Conservation (phyloP, 805 yeast species). For the Spathaspora sp. region DNA sequence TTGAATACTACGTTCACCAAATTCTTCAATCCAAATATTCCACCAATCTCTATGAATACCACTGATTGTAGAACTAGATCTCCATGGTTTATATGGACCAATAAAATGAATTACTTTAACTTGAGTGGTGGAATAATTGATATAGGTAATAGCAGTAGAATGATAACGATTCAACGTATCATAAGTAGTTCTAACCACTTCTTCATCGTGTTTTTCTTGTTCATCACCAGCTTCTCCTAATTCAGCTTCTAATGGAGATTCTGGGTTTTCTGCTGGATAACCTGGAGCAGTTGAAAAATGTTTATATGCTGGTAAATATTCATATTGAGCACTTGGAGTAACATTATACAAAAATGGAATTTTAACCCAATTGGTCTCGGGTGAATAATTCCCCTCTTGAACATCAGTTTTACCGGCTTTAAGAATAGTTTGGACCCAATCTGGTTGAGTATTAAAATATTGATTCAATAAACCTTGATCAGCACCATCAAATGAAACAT, state of each 20-base stretch:
- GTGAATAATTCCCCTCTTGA: background rate
- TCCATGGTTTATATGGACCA: conserved; percentile 63
- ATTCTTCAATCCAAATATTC: conserved; percentile 32
- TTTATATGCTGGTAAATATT: conserved; percentile 66
- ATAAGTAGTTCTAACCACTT: conserved; percentile 3
- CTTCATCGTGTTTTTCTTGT: conserved; percentile 1
- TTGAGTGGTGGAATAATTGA: conserved; percentile 14
- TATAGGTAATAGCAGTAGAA: conserved; percentile 16
- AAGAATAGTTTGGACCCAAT: conserved; percentile 27
- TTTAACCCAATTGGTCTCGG: conserved; percentile 52
- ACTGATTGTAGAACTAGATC: conserved; percentile 11
- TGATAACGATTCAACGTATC: conserved; percentile 14
- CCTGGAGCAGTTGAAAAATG: conserved; percentile 35
- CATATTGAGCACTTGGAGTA: conserved; percentile 61
- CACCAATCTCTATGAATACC: conserved; percentile 34
- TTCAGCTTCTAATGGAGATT: background rate
- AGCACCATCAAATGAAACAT: conserved; percentile 71
- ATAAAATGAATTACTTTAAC: conserved; percentile 64
- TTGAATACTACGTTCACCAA: conserved; percentile 20
- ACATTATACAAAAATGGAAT: conserved; percentile 84
- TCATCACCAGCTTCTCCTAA: conserved; percentile 1
- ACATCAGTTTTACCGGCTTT: conserved; percentile 1
- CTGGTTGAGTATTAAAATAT: conserved; percentile 49
- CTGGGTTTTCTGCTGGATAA: conserved; percentile 1
- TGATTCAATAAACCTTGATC: conserved; percentile 89